Evolutionary conservation across 768 basidiomycete genomes (phyloP).

Genomic region (Boletus sp.): DNA sequence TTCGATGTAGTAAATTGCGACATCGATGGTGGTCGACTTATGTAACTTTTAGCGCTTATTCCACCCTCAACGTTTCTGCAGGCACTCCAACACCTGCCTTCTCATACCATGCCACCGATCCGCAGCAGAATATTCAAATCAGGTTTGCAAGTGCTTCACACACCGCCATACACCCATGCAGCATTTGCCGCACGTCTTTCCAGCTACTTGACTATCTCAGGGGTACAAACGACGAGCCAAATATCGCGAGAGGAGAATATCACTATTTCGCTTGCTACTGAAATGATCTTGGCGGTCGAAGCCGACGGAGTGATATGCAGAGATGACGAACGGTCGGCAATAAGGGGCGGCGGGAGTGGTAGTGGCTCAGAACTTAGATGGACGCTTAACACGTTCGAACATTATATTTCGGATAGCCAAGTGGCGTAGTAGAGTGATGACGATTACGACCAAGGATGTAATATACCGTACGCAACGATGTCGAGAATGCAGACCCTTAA

Average conservation of each 20-base stretch:
- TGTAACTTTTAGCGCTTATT: slow-evolving; percentile 64
- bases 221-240: slow-evolving; percentile 60
- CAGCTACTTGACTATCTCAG: slow-evolving; percentile 48
- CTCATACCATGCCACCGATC: slow-evolving; percentile 67
- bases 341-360: slow-evolving; percentile 42
- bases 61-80: slow-evolving; percentile 85
- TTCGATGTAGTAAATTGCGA: not conserved
- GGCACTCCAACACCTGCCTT: slow-evolving; percentile 64
- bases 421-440: not conserved
- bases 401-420: slow-evolving; percentile 78
- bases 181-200: slow-evolving; percentile 70
- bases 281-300: slow-evolving; percentile 80
- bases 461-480: slow-evolving; percentile 5
- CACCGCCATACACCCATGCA: slow-evolving; percentile 66
- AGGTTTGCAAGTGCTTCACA: slow-evolving; percentile 80
- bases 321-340: slow-evolving; percentile 55
- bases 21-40: not conserved
- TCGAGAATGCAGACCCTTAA: slow-evolving; percentile 11
- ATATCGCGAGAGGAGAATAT: slow-evolving; percentile 71
- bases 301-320: slow-evolving; percentile 66
- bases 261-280: slow-evolving; percentile 68
- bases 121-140: slow-evolving; percentile 65
- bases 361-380: slow-evolving; percentile 64
- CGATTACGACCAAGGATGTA: slow-evolving; percentile 10
- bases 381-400: slow-evolving; percentile 65